phyloP scores from a whole-genome alignment of 352 stramenopile genomes.

The Phytophthora chlamydospora region DNA sequence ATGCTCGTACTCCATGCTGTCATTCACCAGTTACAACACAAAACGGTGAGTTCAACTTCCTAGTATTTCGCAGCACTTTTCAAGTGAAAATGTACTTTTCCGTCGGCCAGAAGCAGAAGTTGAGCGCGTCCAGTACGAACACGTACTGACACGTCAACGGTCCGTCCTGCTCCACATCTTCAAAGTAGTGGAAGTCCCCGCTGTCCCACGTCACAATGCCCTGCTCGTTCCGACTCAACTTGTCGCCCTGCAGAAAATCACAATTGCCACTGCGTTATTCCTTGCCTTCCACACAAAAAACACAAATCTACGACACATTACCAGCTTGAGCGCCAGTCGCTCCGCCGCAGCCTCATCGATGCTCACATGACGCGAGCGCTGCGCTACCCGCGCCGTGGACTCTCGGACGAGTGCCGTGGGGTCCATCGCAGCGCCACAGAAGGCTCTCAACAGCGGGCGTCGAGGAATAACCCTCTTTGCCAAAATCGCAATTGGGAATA shows the following conservation, averaged over 20 bases:
- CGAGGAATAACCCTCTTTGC: background rate
- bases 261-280: too few relatives aligned
- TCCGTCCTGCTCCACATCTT: conserved; percentile 65
- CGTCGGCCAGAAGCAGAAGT: conserved; percentile 93
- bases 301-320: conserved; percentile 11
- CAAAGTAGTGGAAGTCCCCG: conserved; percentile 85
- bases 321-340: conserved; percentile 51
- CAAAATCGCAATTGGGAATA: background rate
- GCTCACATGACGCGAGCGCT: conserved; percentile 39
- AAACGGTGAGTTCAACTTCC: background rate
- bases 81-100: conserved; percentile 43
- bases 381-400: conserved; percentile 57
- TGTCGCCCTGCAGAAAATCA: conserved; percentile 32
- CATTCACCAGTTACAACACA: background rate
- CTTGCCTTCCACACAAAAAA: too few relatives aligned
- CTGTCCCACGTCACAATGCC: conserved; percentile 77
- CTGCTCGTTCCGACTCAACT: conserved; percentile 42
- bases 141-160: conserved; percentile 87
- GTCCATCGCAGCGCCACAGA: conserved; percentile 43
- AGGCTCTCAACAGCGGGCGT: background rate
- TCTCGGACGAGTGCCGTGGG: conserved; percentile 56
- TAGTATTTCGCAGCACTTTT: too few relatives aligned
- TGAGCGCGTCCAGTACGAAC: conserved; percentile 89
- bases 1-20: conserved; percentile 89
- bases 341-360: conserved; percentile 42